Conservation (phyloP, 108 stramenopile genomes). For the Pseudonitzschia delicatissima region DNA sequence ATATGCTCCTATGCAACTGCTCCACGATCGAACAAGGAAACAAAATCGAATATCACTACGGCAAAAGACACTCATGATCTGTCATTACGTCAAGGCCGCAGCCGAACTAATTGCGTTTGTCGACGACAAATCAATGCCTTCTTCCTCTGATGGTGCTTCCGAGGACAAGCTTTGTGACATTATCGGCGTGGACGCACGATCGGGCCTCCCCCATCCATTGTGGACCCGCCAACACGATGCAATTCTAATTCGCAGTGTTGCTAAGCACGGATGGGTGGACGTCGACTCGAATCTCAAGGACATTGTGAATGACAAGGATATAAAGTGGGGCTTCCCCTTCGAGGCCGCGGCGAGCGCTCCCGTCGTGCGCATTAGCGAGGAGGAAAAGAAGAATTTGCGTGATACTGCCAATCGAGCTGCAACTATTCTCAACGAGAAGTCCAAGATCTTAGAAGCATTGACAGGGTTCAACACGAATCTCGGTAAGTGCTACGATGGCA, state of each 20-base stretch:
- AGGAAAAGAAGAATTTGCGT: conserved; percentile 28
- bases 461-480: conserved; percentile 43
- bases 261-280: conserved; percentile 85
- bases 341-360: conserved; percentile 3
- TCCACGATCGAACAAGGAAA: conserved; percentile 48
- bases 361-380: conserved; percentile 8
- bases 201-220: conserved; percentile 65
- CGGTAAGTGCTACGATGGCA: background rate
- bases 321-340: conserved; percentile 75
- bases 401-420: conserved; percentile 54
- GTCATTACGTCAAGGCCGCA: conserved; percentile 31
- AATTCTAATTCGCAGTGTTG: conserved; percentile 57
- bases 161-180: conserved; percentile 5
- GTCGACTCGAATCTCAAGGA: conserved; percentile 38
- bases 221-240: conserved; percentile 78
- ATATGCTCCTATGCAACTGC: conserved; percentile 69
- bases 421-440: conserved; percentile 40
- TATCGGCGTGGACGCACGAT: conserved; percentile 23
- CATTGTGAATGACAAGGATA: conserved; percentile 51
- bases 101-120: conserved; percentile 7
- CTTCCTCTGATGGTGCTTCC: background rate
- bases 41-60: conserved; percentile 39
- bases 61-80: conserved; percentile 36
- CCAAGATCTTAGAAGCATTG: conserved; percentile 32
- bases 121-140: background rate